Base-by-base conservation (phyloP, 768 basidiomycete genomes). In the Tylopilus sp. region DNA sequence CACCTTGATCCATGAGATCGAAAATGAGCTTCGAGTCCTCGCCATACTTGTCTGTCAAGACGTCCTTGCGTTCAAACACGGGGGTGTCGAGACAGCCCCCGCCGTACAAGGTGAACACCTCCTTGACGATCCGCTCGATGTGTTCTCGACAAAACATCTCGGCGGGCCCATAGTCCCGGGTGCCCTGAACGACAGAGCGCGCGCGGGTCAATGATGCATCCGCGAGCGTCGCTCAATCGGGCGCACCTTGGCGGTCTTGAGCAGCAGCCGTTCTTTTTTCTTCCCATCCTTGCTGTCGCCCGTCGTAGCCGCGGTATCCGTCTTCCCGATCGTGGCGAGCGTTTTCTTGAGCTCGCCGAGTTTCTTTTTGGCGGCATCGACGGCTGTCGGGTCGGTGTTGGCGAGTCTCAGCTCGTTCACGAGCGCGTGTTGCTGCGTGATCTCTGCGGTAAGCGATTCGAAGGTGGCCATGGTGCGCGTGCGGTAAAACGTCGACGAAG, bases 11-110 rank as follows among this genome's bases (percentile, higher is more conserved):
- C 78, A 86, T 84, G 44, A 99, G 79, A 70, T 98, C 97, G 66
- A 97, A 98, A 54, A 99, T 98, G 58, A 98, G 83, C 69, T 98
- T 99, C 35, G 85, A 80, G 65, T 98, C 97, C 69, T 99, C 97
- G 47, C 97, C 97, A 59, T 98, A 97, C 71, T 99, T 99, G 53
- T 92, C 95, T 1, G 94, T 82, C 39, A 98, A 73, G 51, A 99
- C 85, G 66, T 99, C 97, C 69, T 95, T 95, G 54, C 95, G 85
- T 72, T 98, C 97, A 61, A 99, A 98, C 6, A 98, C 95, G 47
- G 97, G 97, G 3, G 97, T 99, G 70, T 99, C 97, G 48, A 99
- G 90, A 55, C 90, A 92, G 47, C 82, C 79, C 7, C 86, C 97
- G 12, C 97, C 97, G 63, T 87, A 95, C 6, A 83, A 80, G 41